phyloP scores from a whole-genome alignment of 2,329 filamentous ascomycete species.

The Calycina herbarum region DNA sequence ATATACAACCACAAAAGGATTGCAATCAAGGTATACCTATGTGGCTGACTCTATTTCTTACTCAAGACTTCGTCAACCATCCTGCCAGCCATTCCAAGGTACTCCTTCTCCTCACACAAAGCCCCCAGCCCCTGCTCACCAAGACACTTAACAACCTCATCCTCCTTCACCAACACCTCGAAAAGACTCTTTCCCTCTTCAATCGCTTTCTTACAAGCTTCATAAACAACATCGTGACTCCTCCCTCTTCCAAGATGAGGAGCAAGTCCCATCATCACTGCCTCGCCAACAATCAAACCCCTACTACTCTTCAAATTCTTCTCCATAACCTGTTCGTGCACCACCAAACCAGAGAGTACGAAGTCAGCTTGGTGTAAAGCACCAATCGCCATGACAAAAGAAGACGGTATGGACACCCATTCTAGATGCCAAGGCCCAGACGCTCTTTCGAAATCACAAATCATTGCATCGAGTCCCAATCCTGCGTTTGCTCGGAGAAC shows the following conservation, averaged over 20 bases:
- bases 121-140: conserved; percentile 49
- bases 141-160: conserved; percentile 45
- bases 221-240: conserved; percentile 57
- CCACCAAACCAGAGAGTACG: conserved; percentile 51
- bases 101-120: conserved; percentile 55
- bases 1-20: too few species aligned
- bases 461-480: conserved; percentile 56
- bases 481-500: conserved; percentile 52
- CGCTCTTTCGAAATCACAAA: conserved; percentile 57
- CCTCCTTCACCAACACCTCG: conserved; percentile 43
- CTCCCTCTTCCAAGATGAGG: conserved; percentile 50
- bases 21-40: too few species aligned
- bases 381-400: conserved; percentile 53
- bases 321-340: conserved; percentile 50
- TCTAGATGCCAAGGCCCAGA: conserved; percentile 60
- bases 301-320: conserved; percentile 51
- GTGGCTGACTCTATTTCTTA: neutral
- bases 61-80: conserved; percentile 36
- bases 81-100: conserved; percentile 36
- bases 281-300: conserved; percentile 57
- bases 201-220: conserved; percentile 51
- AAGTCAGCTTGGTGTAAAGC: conserved; percentile 55
- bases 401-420: conserved; percentile 55
- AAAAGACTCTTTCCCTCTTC: conserved; percentile 45
- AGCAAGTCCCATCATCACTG: conserved; percentile 62